phyloP scores from a whole-genome alignment of 129 eudicot genomes.

The Chrysanthemum lavandulifolium region DNA sequence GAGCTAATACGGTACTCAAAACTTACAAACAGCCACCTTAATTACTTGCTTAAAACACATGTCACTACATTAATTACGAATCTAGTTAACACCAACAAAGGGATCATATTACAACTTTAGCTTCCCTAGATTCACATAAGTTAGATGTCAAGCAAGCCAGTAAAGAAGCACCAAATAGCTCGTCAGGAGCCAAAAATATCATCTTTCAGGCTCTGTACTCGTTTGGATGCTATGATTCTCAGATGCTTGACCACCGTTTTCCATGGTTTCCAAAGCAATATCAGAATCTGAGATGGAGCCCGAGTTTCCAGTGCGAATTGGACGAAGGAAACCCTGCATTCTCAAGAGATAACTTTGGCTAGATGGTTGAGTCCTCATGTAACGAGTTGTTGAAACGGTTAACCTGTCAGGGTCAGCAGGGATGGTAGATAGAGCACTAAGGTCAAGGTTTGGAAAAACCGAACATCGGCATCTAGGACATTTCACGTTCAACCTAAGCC shows the following conservation, averaged over 20 bases:
- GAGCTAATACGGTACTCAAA: too few relatives aligned
- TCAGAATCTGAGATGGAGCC: slow-evolving; percentile 46
- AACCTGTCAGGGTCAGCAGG: slow-evolving; percentile 64
- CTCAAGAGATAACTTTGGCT: slow-evolving; percentile 79
- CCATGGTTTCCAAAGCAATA: slow-evolving; percentile 46
- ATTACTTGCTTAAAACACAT: too few relatives aligned
- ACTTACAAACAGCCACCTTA: too few relatives aligned
- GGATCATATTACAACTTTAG: neutral
- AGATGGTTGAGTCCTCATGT: slow-evolving; percentile 66
- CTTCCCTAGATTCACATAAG: slow-evolving; percentile 14
- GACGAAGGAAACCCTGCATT: slow-evolving; percentile 79
- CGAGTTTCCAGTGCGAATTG: slow-evolving; percentile 54
- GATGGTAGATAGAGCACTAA: slow-evolving; percentile 82
- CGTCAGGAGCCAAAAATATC: slow-evolving; percentile 3
- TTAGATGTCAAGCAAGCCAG: slow-evolving; percentile 10
- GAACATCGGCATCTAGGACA: slow-evolving; percentile 99
- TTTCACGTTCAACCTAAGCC: slow-evolving; percentile 94
- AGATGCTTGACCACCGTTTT: slow-evolving; percentile 46
- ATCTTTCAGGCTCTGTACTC: slow-evolving; percentile 32
- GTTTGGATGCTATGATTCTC: slow-evolving; percentile 11
- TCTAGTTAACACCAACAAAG: slow-evolving; percentile 13
- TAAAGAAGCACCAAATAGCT: slow-evolving; percentile 10
- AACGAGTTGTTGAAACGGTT: slow-evolving; percentile 61
- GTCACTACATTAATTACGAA: slow-evolving; percentile 2
- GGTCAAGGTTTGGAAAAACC: slow-evolving; percentile 95